Evolutionary conservation across 2,329 filamentous ascomycete species (phyloP).

Genomic region (Pyrenophora graminea): DNA sequence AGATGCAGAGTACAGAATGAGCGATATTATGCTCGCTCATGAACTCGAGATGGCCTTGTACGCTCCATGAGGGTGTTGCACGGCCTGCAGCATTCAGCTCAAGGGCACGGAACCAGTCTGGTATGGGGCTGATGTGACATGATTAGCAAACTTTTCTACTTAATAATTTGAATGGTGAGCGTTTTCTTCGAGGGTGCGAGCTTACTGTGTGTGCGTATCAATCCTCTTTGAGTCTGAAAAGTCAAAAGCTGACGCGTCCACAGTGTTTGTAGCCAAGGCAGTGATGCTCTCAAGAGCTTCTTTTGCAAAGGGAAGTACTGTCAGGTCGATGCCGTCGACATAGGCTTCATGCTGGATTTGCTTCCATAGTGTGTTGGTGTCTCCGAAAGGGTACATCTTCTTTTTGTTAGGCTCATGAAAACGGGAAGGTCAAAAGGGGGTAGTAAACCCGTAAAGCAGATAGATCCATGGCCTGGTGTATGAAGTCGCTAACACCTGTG

Average conservation of each 20-base stretch:
- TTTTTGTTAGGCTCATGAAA: neutral
- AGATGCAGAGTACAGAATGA: slow-evolving; percentile 38
- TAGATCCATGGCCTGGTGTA: too few species aligned
- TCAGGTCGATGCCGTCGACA: slow-evolving; percentile 32
- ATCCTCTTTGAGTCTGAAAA: slow-evolving; percentile 32
- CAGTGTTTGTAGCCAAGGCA: slow-evolving; percentile 17
- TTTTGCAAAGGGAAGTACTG: slow-evolving; percentile 34
- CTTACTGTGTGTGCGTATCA: slow-evolving; percentile 43
- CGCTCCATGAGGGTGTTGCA: slow-evolving; percentile 39
- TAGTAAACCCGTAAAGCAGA: neutral
- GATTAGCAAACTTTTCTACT: neutral
- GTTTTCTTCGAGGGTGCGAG: neutral
- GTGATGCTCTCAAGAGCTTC: slow-evolving; percentile 38
- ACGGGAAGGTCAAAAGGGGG: neutral
- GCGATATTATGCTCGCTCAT: slow-evolving; percentile 37
- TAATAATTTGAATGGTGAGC: neutral
- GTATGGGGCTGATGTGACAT: slow-evolving; percentile 27
- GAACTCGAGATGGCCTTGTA: slow-evolving; percentile 36
- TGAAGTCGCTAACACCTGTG: neutral
- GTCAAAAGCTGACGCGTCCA: slow-evolving; percentile 1
- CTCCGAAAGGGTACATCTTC: slow-evolving; percentile 4
- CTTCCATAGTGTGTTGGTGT: neutral
- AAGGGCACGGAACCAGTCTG: slow-evolving; percentile 40
- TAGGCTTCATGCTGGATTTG: slow-evolving; percentile 23
- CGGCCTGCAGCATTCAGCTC: slow-evolving; percentile 41